Evolutionary conservation across 2,329 filamentous ascomycete species (phyloP).

Genomic region (Rhexocercosporidium sp.): DNA sequence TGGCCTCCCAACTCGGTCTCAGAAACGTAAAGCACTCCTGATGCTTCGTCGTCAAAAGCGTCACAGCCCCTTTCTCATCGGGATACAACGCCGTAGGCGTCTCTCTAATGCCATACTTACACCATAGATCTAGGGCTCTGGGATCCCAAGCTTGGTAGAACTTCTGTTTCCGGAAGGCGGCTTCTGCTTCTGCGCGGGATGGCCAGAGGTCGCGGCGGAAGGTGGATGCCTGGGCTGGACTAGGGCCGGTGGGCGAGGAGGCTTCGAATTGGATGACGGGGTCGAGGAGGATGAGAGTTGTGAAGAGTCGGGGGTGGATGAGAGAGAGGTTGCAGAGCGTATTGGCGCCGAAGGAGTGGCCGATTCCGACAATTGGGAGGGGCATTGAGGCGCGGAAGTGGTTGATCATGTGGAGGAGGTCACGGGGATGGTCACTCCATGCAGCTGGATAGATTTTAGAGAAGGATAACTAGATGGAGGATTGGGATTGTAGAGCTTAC

Average conservation of each 20-base stretch:
- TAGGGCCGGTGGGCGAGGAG: slow-evolving; percentile 45
- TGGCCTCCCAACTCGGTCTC: slow-evolving; percentile 58
- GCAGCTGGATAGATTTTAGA: slow-evolving; percentile 58
- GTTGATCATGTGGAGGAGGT: slow-evolving; percentile 86
- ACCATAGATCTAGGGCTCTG: slow-evolving; percentile 76
- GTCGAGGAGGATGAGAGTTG: slow-evolving; percentile 79
- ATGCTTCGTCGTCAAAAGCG: slow-evolving; percentile 81
- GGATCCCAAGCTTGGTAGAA: slow-evolving; percentile 87
- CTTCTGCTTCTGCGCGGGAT: slow-evolving; percentile 70
- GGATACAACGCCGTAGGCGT: slow-evolving; percentile 68
- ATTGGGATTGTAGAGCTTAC: slow-evolving; percentile 52
- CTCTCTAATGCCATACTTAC: slow-evolving; percentile 76
- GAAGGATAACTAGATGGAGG: neutral
- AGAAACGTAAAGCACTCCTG: slow-evolving; percentile 85
- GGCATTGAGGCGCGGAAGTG: slow-evolving; percentile 79
- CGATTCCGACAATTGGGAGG: slow-evolving; percentile 79
- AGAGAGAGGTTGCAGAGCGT: slow-evolving; percentile 74
- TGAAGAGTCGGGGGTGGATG: slow-evolving; percentile 81
- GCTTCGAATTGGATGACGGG: slow-evolving; percentile 70
- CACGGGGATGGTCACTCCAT: slow-evolving; percentile 86
- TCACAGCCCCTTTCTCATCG: slow-evolving; percentile 57
- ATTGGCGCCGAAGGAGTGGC: slow-evolving; percentile 86
- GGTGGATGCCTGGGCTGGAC: slow-evolving; percentile 66
- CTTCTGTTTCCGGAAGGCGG: slow-evolving; percentile 67
- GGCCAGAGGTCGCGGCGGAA: slow-evolving; percentile 83